Base-by-base conservation (phyloP, 2,329 filamentous ascomycete species). In the Fusarium euwallaceae region DNA sequence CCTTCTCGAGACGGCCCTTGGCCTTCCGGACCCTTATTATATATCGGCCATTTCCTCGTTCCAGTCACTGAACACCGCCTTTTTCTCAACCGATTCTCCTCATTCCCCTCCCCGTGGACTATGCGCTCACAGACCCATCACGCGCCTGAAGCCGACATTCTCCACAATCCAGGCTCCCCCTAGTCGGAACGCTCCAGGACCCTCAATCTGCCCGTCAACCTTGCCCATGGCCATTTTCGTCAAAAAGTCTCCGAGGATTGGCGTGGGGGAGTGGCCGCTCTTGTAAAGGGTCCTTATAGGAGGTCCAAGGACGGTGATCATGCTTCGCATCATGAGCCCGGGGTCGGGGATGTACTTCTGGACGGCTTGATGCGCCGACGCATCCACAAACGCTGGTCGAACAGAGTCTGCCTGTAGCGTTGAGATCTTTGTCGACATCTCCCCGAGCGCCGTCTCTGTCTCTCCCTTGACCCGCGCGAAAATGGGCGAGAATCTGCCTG, bases 401-500 rank as follows among this genome's bases (percentile, higher is more conserved):
- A 92, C 83, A 12, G 87, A 89, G 74, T 88, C 88, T 2, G 88
- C 85, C 34, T 84, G 86, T 64, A 94, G 85, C 8, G 82, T 80
- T 1, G 86, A 82, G 53, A 84, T 85, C 6, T 78, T 77, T 3
- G 81, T 80, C 6, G 83, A 81, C 72, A 94, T 80, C 0, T 86
- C 85, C 2, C 92, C 85, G 2, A 95, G 86, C 2, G 84, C 81
- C 2, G 85, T 73, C 81, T 95, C 93, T 0, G 89, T 88, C 78
- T 90, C 86, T 14, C 93, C 93, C 80, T 95, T 95, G 65, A 93
- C 86, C 14, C 87, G 84, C 2, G 86, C 91, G 77, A 90, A 95
- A 53, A 89, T 82, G 20, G 87, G 80, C 0, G 91, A 88, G 75
- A 91, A 87, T 6, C 81, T 79, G 4, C 87, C 87, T 0, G 92